Conservation (phyloP, 2,329 filamentous ascomycete species). For the Parastagonospora nodorum region DNA sequence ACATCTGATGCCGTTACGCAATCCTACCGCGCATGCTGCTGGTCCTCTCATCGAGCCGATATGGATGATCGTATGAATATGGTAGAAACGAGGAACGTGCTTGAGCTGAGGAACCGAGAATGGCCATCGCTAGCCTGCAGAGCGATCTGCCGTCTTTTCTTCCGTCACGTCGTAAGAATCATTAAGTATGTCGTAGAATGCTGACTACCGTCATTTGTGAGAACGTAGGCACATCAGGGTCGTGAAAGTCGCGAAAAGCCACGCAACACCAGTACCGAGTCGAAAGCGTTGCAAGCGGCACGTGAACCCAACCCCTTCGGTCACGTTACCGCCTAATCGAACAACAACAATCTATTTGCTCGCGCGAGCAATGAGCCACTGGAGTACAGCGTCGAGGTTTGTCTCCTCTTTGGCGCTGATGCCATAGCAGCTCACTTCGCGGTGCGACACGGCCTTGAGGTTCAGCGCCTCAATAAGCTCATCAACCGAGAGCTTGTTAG, state of each 20-base stretch:
- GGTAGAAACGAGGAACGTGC: conserved; percentile 32
- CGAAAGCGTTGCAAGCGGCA: conserved; percentile 26
- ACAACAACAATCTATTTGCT: conserved; percentile 48
- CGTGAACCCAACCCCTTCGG: conserved; percentile 21
- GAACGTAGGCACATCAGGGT: conserved; percentile 44
- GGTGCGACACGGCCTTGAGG: conserved; percentile 83
- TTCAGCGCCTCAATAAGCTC: conserved; percentile 93
- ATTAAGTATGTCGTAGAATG: conserved; percentile 53
- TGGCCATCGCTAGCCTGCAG: conserved; percentile 56
- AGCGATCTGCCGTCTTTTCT: conserved; percentile 54
- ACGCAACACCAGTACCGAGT: conserved; percentile 23
- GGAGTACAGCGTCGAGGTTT: conserved; percentile 93
- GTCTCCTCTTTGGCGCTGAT: conserved; percentile 99
- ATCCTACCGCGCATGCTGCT: background rate
- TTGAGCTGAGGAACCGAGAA: conserved; percentile 47
- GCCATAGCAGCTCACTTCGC: conserved; percentile 97
- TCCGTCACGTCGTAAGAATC: conserved; percentile 59
- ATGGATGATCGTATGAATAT: conserved; percentile 27
- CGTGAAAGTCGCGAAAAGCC: conserved; percentile 28
- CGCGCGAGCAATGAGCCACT: conserved; percentile 92
- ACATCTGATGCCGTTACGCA: background rate
- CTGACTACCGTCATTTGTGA: conserved; percentile 43
- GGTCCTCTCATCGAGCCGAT: background rate
- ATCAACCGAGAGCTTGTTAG: conserved; percentile 89
- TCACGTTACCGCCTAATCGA: conserved; percentile 30